Evolutionary conservation across 2,329 filamentous ascomycete species (phyloP), one percentile per base, ranked within the genome.

Genomic region (Nemania bipapillata): DNA sequence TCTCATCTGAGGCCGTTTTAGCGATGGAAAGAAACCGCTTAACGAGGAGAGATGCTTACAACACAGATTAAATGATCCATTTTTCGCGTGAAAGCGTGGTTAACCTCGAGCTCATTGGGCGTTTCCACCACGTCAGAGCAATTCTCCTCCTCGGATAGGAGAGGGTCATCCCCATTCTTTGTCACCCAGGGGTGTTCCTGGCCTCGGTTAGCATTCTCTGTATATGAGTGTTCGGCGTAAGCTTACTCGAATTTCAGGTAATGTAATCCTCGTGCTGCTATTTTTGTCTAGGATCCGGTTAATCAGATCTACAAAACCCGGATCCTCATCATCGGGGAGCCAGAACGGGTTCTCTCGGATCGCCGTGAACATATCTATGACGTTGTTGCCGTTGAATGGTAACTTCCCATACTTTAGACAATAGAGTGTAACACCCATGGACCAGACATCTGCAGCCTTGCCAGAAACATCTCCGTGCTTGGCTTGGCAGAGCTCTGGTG

Each of bases 141-240:
- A 74, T 99, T 99, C 77, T 97, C 94, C 71, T 94, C 91, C 52
- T 88, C 86, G 7, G 93, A 88, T 12, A 98, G 85, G 15, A 99
- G 83, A 69, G 89, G 89, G 79, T 98, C 95, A 7, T 83, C 86
- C 15, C 93, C 94, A 64, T 87, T 81, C 75, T 89, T 91, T 5
- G 95, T 98, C 15, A 99, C 93, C 96, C 96, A 99, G 0, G 93
- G 89, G 78, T 99, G 96, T 74, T 91, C 87, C 95, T 97, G 69
- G 26, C 63, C 56, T 12, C 47, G 6, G 53, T 80, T 55, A 79
- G 73, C 71, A 57, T 57, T 7, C 50, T 54, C 22, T 17, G 9
- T 20, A 42, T 35, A n/a, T 53, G 42, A 6, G 11, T 9, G 37
- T 47, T 12, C 4, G 3, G 56, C 2, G 50, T 53, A 4, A 57